phyloP scores from a whole-genome alignment of 2,329 filamentous ascomycete genomes.

The Paecilomyces dactylethromorphus region DNA sequence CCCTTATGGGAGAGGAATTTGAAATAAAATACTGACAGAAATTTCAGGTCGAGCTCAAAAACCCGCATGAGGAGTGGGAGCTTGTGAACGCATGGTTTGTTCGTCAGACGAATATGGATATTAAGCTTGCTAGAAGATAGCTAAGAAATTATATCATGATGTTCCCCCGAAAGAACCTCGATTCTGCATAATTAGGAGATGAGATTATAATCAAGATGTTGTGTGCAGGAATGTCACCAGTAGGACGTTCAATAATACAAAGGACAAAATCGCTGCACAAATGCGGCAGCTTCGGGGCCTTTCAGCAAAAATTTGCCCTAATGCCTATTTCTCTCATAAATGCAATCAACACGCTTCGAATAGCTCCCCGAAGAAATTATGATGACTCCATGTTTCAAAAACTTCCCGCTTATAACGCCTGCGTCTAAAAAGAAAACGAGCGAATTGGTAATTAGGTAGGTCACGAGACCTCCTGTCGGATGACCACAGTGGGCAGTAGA shows the following conservation, averaged over 20 bases:
- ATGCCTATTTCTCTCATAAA: too few species aligned
- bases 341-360: too few species aligned
- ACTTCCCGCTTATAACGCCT: background rate
- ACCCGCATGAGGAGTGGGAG: conserved; percentile 14
- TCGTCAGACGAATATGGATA: conserved; percentile 25
- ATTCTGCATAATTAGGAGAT: too few species aligned
- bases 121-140: conserved; percentile 11
- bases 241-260: too few species aligned
- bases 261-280: too few species aligned
- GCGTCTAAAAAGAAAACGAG: background rate
- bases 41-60: conserved; percentile 10
- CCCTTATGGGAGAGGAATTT: background rate
- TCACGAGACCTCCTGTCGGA: background rate
- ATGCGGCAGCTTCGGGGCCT: too few species aligned
- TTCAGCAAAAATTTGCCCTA: too few species aligned
- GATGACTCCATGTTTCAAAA: too few species aligned
- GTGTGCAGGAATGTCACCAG: too few species aligned
- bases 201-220: too few species aligned
- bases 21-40: background rate
- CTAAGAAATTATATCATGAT: background rate
- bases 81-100: conserved; percentile 49
- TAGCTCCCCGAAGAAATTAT: too few species aligned
- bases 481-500: background rate
- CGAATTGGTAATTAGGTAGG: background rate
- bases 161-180: background rate